Evolutionary conservation across 495 filamentous ascomycete species (phyloP), one percentile per base, ranked within the genome.

Genomic region (Physcia stellaris): DNA sequence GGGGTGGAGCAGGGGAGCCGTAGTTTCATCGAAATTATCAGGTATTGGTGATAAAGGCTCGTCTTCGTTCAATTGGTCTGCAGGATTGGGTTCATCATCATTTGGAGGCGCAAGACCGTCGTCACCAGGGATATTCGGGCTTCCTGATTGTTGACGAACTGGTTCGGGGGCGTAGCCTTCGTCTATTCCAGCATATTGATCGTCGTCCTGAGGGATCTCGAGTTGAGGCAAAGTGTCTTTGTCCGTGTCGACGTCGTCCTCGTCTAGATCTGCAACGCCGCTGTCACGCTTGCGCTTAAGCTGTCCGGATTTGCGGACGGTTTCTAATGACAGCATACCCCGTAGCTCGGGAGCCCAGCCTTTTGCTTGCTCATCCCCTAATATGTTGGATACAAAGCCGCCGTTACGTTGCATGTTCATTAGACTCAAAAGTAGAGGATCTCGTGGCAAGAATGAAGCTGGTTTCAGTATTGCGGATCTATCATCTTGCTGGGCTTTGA

Each of bases 211-310:
- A 18, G 65, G 76, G 44, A 86, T 57, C 38, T 85, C 80, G 23
- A 88, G 62, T 18, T 71, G 72, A 28, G 79, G 81, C n/a, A 72
- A 67, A 47, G 77, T 77, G 21, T 63, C 67, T 20, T 46, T 34
- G 30, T 59, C 59, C 24, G 55, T 58, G 30, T 59, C 43, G 10
- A 35, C 50, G 36, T 73, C 74, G 31, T 77, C 73, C 23, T 75
- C 68, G 37, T 79, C 79, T 54, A 92, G 67, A 53, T 87, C 84
- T 23, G 80, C 80, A 37, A 92, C 71, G 7, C 84, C 87, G 47
- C 77, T 84, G 54, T 93, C 90, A 27, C 90, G 78, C 68, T 98
- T 98, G 38, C 92, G 65, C 71, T 96, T 98, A 32, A 90, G 67
- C 27, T 90, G 85, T 32, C 83, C 80, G 10, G 77, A 68, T 33